Evolutionary conservation across 176 grass and related monocot genomes (phyloP).

Genomic region (Aegilops speltoides): DNA sequence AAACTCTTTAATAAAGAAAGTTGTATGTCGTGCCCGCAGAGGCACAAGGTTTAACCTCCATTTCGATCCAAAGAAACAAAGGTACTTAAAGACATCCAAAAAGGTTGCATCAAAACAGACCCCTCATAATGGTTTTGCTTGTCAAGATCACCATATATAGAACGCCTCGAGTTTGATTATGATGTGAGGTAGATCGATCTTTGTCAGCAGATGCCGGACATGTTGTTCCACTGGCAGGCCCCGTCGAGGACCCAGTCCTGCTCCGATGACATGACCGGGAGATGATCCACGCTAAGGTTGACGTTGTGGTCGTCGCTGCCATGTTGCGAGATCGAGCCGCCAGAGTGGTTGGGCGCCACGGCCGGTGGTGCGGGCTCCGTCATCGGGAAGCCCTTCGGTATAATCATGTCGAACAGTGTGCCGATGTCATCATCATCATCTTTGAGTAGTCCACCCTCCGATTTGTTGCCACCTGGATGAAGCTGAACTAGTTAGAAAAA

Average conservation of each 20-base stretch:
- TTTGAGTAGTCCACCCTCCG: background rate
- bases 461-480: slow-evolving; percentile 33
- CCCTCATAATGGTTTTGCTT: background rate
- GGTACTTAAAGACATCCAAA: background rate
- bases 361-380: background rate
- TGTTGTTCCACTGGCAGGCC: slow-evolving; percentile 42
- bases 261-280: slow-evolving; percentile 13
- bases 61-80: background rate
- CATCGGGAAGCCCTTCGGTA: slow-evolving; percentile 5
- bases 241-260: slow-evolving; percentile 41
- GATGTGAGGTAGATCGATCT: background rate
- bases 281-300: background rate
- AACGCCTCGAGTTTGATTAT: background rate
- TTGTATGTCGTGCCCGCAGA: background rate
- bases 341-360: slow-evolving; percentile 15
- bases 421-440: slow-evolving; percentile 7
- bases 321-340: slow-evolving; percentile 14
- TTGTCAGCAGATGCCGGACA: slow-evolving; percentile 45
- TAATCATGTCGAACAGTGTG: slow-evolving; percentile 40
- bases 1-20: background rate
- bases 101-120: background rate
- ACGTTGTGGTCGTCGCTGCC: slow-evolving; percentile 27
- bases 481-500: background rate
- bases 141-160: background rate
- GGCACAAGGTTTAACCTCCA: background rate